phyloP scores from a whole-genome alignment of 2,329 filamentous ascomycete genomes.

The Clonostachys sp. region DNA sequence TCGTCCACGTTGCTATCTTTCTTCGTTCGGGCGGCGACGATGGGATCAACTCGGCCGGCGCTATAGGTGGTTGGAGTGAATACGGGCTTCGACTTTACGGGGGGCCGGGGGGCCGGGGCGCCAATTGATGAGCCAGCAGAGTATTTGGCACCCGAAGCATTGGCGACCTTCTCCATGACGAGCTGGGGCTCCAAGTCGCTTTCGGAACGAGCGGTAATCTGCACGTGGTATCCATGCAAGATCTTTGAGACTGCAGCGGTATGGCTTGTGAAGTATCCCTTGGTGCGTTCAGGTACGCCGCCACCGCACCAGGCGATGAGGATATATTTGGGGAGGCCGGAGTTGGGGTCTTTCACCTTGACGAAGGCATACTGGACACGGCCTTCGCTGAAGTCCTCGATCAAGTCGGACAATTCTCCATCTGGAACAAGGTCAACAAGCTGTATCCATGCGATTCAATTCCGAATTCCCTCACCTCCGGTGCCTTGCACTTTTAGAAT shows the following conservation, averaged over 20 bases:
- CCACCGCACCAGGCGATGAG: slow-evolving; percentile 96
- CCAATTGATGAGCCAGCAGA: slow-evolving; percentile 59
- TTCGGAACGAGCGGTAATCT: slow-evolving; percentile 92
- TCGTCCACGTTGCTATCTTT: slow-evolving; percentile 60
- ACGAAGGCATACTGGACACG: slow-evolving; percentile 95
- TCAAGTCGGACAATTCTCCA: slow-evolving; percentile 82
- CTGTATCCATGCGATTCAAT: not conserved
- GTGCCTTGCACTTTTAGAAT: slow-evolving; percentile 90
- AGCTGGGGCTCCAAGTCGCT: slow-evolving; percentile 80
- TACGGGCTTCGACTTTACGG: slow-evolving; percentile 81
- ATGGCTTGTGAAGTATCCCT: slow-evolving; percentile 98
- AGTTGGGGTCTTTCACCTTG: slow-evolving; percentile 95
- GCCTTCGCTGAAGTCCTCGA: slow-evolving; percentile 96
- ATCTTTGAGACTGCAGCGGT: slow-evolving; percentile 84
- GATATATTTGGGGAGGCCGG: slow-evolving; percentile 81
- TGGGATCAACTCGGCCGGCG: slow-evolving; percentile 58
- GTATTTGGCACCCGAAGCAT: slow-evolving; percentile 94
- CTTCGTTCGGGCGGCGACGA: slow-evolving; percentile 61
- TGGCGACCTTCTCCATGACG: slow-evolving; percentile 89
- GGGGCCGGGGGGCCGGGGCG: slow-evolving; percentile 62
- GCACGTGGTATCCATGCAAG: slow-evolving; percentile 94
- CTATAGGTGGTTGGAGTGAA: slow-evolving; percentile 71
- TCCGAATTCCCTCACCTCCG: slow-evolving; percentile 55
- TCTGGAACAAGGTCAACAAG: slow-evolving; percentile 45
- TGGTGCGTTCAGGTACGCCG: slow-evolving; percentile 95